A percentile compares a stretch with the other conserved stretches of the same genome.
Conservation (phyloP, 2,329 filamentous ascomycete genomes). For the Zasmidium citrigriseum region DNA sequence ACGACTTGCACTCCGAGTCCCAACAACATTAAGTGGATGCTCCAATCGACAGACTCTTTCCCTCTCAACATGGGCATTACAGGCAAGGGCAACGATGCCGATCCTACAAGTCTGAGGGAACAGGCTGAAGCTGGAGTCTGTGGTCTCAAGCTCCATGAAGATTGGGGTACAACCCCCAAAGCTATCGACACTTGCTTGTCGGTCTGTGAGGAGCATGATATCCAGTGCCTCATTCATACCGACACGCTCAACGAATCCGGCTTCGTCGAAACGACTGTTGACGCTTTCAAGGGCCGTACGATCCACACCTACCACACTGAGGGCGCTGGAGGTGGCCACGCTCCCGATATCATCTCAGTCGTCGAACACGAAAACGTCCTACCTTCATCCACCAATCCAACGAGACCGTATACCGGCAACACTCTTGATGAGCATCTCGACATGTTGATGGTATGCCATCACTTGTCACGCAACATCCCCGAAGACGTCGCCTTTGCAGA, state of each 20-base stretch:
- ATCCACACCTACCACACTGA: conserved; percentile 98
- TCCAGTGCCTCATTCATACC: conserved; percentile 93
- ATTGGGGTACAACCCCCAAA: conserved; percentile 90
- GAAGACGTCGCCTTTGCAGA: conserved; percentile 97
- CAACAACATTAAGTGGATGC: conserved; percentile 82
- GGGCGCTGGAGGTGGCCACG: conserved; percentile 90
- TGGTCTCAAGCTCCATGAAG: conserved; percentile 91
- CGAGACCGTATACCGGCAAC: conserved; percentile 84
- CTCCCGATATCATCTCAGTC: conserved; percentile 92
- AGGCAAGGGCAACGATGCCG: conserved; percentile 88
- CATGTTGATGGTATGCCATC: conserved; percentile 98
- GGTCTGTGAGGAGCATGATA: conserved; percentile 84
- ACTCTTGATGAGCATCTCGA: conserved; percentile 95
- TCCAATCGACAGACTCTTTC: conserved; percentile 78
- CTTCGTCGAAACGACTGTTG: conserved; percentile 90
- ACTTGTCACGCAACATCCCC: conserved; percentile 86
- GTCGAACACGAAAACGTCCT: conserved; percentile 88
- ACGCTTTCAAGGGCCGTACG: conserved; percentile 79
- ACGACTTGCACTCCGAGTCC: conserved; percentile 91
- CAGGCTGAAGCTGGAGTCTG: conserved; percentile 82
- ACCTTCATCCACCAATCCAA: conserved; percentile 89
- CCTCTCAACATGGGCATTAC: conserved; percentile 90
- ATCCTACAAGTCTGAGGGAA: conserved; percentile 69
- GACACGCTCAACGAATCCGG: conserved; percentile 96
- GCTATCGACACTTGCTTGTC: conserved; percentile 83